Conservation (phyloP, 228 moss, liverwort and hornwort species). For the Sphagnum fallax region DNA sequence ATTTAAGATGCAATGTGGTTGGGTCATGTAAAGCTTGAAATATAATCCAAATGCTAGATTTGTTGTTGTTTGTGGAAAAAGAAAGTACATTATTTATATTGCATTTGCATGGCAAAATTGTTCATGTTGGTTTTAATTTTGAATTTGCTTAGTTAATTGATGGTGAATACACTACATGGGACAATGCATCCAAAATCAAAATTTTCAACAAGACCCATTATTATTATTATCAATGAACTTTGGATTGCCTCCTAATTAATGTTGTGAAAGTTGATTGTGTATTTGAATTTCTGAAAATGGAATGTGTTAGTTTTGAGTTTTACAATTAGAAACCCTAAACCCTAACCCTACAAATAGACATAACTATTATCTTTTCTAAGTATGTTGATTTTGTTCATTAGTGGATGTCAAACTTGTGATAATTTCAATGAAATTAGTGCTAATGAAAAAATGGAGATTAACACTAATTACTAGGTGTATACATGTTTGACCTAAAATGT, state of each 20-base stretch:
- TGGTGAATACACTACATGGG: slow-evolving; percentile 85
- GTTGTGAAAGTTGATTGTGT: too few relatives aligned
- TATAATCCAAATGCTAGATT: slow-evolving; percentile 93
- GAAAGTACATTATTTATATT: slow-evolving; percentile 92
- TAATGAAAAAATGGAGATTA: too few relatives aligned
- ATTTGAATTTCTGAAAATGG: too few relatives aligned
- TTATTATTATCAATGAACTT: background rate
- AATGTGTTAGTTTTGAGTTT: too few relatives aligned
- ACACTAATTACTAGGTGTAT: too few relatives aligned
- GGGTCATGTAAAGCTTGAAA: slow-evolving; percentile 61
- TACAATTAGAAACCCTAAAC: too few relatives aligned
- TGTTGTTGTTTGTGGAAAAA: slow-evolving; percentile 95
- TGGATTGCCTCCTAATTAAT: too few relatives aligned
- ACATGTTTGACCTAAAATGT: too few relatives aligned
- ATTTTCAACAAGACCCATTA: slow-evolving; percentile 66
- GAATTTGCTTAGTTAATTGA: slow-evolving; percentile 86
- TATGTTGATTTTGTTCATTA: background rate
- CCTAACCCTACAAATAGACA: too few relatives aligned
- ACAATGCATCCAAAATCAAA: slow-evolving; percentile 90
- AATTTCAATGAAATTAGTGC: too few relatives aligned
- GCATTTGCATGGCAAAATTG: slow-evolving; percentile 90
- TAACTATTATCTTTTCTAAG: background rate
- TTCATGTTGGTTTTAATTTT: slow-evolving; percentile 74
- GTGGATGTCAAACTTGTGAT: too few relatives aligned
- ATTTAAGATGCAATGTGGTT: background rate